Percentiles rank a stretch among this genome's conserved stretches.
Conservation (phyloP, 345 rosid species). For the Schrenkiella parvula region DNA sequence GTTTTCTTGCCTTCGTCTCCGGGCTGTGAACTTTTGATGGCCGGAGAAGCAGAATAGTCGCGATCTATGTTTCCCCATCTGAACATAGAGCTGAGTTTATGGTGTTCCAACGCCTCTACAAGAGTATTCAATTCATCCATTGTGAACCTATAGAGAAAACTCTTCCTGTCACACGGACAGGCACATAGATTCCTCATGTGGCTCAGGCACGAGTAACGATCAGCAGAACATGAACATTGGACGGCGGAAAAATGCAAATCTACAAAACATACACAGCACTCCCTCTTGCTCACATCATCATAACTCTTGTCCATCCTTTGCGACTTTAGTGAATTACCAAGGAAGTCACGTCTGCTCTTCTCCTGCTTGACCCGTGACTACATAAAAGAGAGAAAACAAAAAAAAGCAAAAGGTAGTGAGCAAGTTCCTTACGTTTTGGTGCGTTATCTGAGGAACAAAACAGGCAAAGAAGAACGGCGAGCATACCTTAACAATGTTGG, state of each 20-base stretch:
- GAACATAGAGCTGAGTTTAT: constrained; percentile 43
- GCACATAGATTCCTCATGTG: constrained; percentile 65
- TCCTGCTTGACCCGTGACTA: constrained; percentile 58
- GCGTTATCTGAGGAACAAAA: background rate
- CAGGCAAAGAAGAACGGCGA: background rate
- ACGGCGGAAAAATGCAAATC: constrained; percentile 74
- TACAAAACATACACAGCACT: constrained; percentile 48
- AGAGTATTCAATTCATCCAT: constrained; percentile 52
- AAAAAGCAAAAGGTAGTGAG: background rate
- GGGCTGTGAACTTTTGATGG: constrained; percentile 10
- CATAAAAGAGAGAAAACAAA: background rate
- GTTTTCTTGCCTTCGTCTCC: constrained; percentile 12
- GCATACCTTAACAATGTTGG: constrained; percentile 54
- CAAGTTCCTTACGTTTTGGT: background rate
- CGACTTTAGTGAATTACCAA: constrained; percentile 36
- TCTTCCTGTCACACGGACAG: constrained; percentile 52
- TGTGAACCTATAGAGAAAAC: constrained; percentile 47
- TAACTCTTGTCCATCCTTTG: constrained; percentile 43
- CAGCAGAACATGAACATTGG: constrained; percentile 48
- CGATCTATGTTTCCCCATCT: constrained; percentile 45
- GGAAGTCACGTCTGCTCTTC: constrained; percentile 44
- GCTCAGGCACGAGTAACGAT: constrained; percentile 49
- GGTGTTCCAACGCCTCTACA: constrained; percentile 56
- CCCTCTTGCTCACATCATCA: constrained; percentile 47
- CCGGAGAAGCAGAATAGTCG: background rate